These are phyloP conservation scores for Cutaneotrichosporon cutaneum DNA, from an alignment of 1,284 basidiomycete genomes.

Conservation along the genomic window DNA sequence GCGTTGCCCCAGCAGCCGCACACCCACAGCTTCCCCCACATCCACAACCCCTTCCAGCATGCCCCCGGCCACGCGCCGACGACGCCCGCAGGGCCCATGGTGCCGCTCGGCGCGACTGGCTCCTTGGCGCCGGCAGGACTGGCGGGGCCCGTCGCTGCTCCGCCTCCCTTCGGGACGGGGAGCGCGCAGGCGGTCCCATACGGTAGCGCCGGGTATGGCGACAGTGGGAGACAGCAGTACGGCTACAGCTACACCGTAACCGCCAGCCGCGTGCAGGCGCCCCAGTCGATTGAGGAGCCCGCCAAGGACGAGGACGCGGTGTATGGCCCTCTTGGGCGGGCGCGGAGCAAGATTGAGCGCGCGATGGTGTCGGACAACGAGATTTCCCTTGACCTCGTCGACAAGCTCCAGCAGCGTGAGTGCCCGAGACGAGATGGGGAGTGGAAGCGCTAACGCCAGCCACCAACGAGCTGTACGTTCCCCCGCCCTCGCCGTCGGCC, in stretches of 20 bases:
- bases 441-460: constrained; percentile 1
- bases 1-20: constrained; percentile 1
- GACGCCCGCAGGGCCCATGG: neutral
- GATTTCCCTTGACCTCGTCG: constrained; percentile 42
- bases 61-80: neutral
- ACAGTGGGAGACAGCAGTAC: neutral
- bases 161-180: constrained; percentile 1
- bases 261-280: constrained; percentile 21
- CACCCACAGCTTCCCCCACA: constrained; percentile 5
- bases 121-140: neutral
- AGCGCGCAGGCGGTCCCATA: neutral
- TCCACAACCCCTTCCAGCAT: constrained; percentile 8
- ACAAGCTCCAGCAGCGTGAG: constrained; percentile 29
- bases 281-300: constrained; percentile 40
- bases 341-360: constrained; percentile 42
- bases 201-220: neutral
- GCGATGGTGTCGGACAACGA: constrained; percentile 39
- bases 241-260: constrained; percentile 2
- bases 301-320: constrained; percentile 43
- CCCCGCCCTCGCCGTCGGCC: constrained; percentile 20
- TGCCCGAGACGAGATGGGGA: neutral
- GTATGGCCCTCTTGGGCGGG: constrained; percentile 43
- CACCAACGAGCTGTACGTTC: constrained; percentile 30
- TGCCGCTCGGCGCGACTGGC: neutral
- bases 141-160: neutral